These are phyloP conservation scores for Penicillium riverlandense DNA, from an alignment of 495 filamentous ascomycete species.

Conservation along the genomic window DNA sequence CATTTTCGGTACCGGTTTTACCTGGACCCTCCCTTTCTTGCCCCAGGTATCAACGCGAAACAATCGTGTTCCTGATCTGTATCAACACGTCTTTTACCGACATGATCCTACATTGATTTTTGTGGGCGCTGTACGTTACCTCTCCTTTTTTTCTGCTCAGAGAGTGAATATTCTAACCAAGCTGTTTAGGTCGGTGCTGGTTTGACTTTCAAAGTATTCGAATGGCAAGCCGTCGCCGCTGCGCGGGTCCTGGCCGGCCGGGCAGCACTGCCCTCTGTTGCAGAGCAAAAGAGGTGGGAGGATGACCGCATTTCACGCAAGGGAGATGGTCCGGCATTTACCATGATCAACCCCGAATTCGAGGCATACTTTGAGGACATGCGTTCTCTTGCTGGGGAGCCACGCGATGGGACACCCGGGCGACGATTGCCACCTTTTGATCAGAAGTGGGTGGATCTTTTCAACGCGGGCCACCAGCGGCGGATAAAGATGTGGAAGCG, in stretches of 20 bases:
- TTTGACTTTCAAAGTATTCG: constrained; percentile 52
- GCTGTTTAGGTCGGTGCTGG: constrained; percentile 44
- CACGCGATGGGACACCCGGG: constrained; percentile 21
- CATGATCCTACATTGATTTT: constrained; percentile 30
- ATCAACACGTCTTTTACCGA: constrained; percentile 48
- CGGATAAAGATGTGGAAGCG: constrained; percentile 44
- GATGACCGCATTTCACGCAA: constrained; percentile 35
- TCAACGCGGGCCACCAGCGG: constrained; percentile 39
- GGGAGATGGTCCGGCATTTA: constrained; percentile 44
- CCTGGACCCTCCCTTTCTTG: constrained; percentile 48
- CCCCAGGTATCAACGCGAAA: constrained; percentile 41
- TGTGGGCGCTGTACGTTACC: constrained; percentile 34
- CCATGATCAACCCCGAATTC: constrained; percentile 45
- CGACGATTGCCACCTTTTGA: constrained; percentile 40
- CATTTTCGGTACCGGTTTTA: constrained; percentile 52
- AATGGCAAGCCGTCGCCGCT: constrained; percentile 54
- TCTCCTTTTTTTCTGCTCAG: constrained; percentile 14
- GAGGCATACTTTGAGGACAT: constrained; percentile 48
- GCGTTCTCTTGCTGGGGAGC: constrained; percentile 40
- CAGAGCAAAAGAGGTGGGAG: constrained; percentile 47
- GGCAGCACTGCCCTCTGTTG: constrained; percentile 30
- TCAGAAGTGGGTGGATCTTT: constrained; percentile 41
- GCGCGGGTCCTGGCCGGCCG: constrained; percentile 50
- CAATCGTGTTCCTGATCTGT: constrained; percentile 48
- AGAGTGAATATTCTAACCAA: constrained; percentile 1